Evolutionary conservation across 1,284 basidiomycete species (phyloP), one percentile per base, ranked within the genome.

Genomic region (Heterobasidion occidentale): DNA sequence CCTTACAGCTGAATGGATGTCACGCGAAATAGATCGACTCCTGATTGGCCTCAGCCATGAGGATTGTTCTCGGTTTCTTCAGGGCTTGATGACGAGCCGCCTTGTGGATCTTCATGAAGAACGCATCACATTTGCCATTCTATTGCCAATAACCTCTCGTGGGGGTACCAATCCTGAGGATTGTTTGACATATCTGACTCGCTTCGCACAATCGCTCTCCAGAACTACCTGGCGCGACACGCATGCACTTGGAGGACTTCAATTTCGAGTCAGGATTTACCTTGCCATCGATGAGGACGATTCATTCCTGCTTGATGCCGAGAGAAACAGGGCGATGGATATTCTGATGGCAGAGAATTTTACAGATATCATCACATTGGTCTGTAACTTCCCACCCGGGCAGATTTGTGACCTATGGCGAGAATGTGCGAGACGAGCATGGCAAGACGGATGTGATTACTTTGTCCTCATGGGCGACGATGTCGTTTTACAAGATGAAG

Each of bases 391-490:
- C 51, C 77, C 76, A 0, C 64, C 65, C 2, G 81, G 81, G 0
- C 70, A 77, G 55, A 71, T 84, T 34, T 84, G 81, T 59, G 70
- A 70, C 14, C 73, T 83, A 15, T 84, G 81, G 83, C 65, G 77
- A 42, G 70, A 77, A 44, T 74, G 73, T 49, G 79, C 83, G 8
- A 68, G 63, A 45, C 62, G 58, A 51, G 83, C 82, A 6, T 81
- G 73, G 71, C 48, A 70, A 19, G 78, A 80, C 49, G 60, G 64
- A 0, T 80, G 76, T 56, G 74, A 80, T 55, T 84, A 80, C 61
- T 74, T 77, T 57, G 70, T 75, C 4, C 72, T 84, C n/a, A 68
- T 83, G 70, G 80, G 80, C 7, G 80, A 84, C 58, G 81, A 83
- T 57, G 75, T 83, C 1, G 63, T 68, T 33, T 58, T 84, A 7